A percentile compares a stretch with the other conserved stretches of the same genome.
Conservation (phyloP, 1,284 basidiomycete genomes). For the Rhodotorula sp. region DNA sequence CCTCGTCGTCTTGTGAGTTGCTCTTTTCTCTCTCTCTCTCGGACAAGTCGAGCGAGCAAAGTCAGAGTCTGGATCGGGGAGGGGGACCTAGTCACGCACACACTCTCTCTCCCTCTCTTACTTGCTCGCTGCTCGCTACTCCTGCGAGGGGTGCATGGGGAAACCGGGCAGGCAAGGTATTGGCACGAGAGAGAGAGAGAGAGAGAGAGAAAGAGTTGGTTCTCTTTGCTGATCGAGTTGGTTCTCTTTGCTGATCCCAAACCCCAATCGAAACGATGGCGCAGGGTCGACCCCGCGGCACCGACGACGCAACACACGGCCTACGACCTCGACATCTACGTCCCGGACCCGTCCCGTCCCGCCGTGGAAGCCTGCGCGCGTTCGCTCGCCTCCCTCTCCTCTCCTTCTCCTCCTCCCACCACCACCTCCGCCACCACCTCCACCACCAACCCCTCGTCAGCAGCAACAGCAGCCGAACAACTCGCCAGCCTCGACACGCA, state of each 20-base stretch:
- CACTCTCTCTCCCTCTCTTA: no score
- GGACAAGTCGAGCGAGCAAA: neutral
- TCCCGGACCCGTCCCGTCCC: slow-evolving; percentile 44
- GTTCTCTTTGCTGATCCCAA: no score
- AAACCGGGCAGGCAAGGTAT: no score
- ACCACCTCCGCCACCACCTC: slow-evolving; percentile 24
- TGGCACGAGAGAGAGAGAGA: no score
- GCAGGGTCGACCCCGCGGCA: neutral
- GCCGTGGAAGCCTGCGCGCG: neutral
- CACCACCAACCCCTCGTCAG: neutral
- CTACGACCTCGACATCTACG: slow-evolving; percentile 85
- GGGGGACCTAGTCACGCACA: neutral
- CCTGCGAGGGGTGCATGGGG: no score
- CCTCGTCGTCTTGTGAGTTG: slow-evolving; percentile 56
- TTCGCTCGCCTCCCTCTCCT: neutral
- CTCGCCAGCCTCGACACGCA: slow-evolving; percentile 81
- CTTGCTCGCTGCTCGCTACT: no score
- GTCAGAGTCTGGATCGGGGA: neutral
- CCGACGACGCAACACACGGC: slow-evolving; percentile 50
- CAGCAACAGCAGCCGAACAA: slow-evolving; percentile 51
- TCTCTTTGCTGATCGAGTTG: no score
- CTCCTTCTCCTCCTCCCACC: neutral
- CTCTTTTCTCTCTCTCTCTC: neutral
- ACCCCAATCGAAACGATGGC: no score
- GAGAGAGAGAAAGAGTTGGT: no score